Evolutionary conservation across 2,329 filamentous ascomycete species (phyloP), one percentile per base, ranked within the genome.

Genomic region (Colletotrichum gigasporum): DNA sequence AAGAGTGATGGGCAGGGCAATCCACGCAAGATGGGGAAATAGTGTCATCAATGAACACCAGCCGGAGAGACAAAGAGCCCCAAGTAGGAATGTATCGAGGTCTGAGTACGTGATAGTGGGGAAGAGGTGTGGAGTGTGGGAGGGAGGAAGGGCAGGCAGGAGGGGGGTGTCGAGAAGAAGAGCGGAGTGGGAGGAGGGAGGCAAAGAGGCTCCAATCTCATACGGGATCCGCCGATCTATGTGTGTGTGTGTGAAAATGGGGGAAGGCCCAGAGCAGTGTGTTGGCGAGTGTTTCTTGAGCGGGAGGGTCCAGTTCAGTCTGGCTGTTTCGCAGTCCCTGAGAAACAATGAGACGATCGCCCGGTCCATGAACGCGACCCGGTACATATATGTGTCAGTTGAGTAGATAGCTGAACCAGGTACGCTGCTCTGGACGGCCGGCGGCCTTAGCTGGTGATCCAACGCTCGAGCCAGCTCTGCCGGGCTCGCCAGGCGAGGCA

Each of bases 21-120:
- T 68, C 51, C 65, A 64, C 59, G 61, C 53, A 53, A 34, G 59
- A 57, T 60, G 59, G 66, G 64, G 45, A 52, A 67, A 67, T 67
- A 65, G 59, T 67, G 63, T 54, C 54, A 60, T 63, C 64, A 68
- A 65, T 67, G 64, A 54, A 63, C 50, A 30, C 50, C 41, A 42
- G 22, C 71, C 28, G n/a, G 72, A 75, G 77, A 79, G 73, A 78
- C 72, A 78, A 67, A 61, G 58, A 72, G 69, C 64, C 69, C 70
- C 71, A 72, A 71, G 69, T 74, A 74, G 75, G 75, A 75, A 75
- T 74, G 73, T 64, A 69, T 65, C 64, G 69, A 70, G 67, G 68
- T 70, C 55, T 53, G 41, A 64, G 55, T 60, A 64, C 61, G 61
- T 64, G 61, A 64, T 61, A 61, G 56, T 54, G 45, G 35, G 26